Evolutionary conservation across 2,329 filamentous ascomycete genomes (phyloP).

Genomic region (Penicillium olsonii): DNA sequence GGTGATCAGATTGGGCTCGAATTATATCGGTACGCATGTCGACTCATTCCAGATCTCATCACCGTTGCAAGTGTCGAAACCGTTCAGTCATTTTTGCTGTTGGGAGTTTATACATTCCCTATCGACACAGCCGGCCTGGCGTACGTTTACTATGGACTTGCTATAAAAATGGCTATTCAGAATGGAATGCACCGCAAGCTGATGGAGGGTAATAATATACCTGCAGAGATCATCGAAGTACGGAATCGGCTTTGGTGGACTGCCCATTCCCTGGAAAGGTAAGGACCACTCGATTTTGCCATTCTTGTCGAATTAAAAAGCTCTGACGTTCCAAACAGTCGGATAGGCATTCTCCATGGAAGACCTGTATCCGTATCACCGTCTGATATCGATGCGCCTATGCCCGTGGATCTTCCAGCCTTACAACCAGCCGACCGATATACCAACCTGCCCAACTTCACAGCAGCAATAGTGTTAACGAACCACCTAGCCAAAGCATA

Average conservation of each 20-base stretch:
- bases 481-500: conserved; percentile 31
- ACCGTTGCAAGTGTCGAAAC: conserved; percentile 55
- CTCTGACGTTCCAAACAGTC: conserved; percentile 31
- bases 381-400: conserved; percentile 52
- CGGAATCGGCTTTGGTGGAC: conserved; percentile 58
- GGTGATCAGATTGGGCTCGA: conserved; percentile 53
- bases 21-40: conserved; percentile 55
- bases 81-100: conserved; percentile 51
- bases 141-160: conserved; percentile 55
- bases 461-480: conserved; percentile 45
- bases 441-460: conserved; percentile 42
- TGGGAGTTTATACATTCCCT: conserved; percentile 41
- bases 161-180: conserved; percentile 56
- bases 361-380: conserved; percentile 52
- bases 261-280: conserved; percentile 55
- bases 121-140: conserved; percentile 55
- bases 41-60: conserved; percentile 56
- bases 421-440: conserved; percentile 37
- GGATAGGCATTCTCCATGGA: conserved; percentile 55
- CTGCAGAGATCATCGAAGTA: conserved; percentile 48
- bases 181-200: conserved; percentile 58
- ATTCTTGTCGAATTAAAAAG: background rate
- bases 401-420: conserved; percentile 45
- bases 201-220: conserved; percentile 41
- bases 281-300: background rate